phyloP scores from a whole-genome alignment of 1,284 basidiomycete genomes.

The Melampsora allii-populina region DNA sequence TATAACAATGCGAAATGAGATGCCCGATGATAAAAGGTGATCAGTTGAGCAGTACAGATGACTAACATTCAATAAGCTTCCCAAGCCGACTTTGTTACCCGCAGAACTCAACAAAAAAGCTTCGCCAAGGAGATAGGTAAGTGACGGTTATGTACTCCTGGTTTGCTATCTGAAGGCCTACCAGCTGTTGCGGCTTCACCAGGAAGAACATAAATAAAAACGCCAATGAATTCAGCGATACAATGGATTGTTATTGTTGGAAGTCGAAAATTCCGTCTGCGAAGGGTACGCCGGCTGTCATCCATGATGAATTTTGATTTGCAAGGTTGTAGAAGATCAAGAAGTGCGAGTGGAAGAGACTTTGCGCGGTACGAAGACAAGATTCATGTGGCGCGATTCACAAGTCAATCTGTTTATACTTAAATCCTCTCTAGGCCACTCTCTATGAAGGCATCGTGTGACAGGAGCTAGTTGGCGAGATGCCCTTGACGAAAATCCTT shows the following conservation, averaged over 20 bases:
- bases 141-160: not conserved
- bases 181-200: not conserved
- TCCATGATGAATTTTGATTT: too few species aligned
- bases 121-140: not conserved
- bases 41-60: not conserved
- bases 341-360: too few species aligned
- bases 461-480: too few species aligned
- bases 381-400: too few species aligned
- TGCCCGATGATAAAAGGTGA: not conserved
- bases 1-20: not conserved
- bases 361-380: too few species aligned
- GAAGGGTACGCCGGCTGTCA: too few species aligned
- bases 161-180: not conserved
- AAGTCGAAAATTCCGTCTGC: not conserved
- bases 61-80: not conserved
- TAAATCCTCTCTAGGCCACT: too few species aligned
- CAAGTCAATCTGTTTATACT: too few species aligned
- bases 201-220: not conserved
- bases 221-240: not conserved
- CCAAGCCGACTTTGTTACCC: not conserved
- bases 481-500: too few species aligned
- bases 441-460: too few species aligned
- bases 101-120: not conserved
- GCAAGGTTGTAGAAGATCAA: too few species aligned
- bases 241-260: not conserved